Conservation (phyloP, 371 early-diverging fungal genomes). For the Actinomortierella ambigua region DNA sequence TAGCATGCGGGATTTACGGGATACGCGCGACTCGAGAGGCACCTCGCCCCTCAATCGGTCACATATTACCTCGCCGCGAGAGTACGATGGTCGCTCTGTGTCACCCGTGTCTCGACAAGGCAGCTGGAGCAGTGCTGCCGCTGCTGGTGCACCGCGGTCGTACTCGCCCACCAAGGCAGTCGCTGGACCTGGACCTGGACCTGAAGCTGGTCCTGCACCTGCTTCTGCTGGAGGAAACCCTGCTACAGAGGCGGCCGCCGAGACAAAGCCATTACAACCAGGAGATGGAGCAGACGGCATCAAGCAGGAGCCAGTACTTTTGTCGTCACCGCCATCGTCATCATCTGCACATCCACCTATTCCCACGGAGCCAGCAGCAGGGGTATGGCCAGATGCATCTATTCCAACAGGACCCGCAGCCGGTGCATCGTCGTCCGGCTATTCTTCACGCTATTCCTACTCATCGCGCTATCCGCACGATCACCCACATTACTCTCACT, state of each 20-base stretch:
- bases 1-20: constrained; percentile 19
- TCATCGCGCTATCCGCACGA: constrained; percentile 15
- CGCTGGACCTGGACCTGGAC: too few relatives aligned
- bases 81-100: constrained; percentile 8
- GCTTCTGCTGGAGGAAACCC: too few relatives aligned
- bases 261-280: too few relatives aligned
- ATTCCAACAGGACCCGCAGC: too few relatives aligned
- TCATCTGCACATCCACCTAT: too few relatives aligned
- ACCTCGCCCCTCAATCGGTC: constrained; percentile 14
- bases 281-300: too few relatives aligned
- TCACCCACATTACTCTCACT: constrained; percentile 21
- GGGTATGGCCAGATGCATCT: too few relatives aligned
- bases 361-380: too few relatives aligned
- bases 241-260: too few relatives aligned
- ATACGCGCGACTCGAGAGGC: constrained; percentile 20
- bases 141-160: constrained; percentile 21
- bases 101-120: constrained; percentile 16
- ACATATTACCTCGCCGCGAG: constrained; percentile 10
- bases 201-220: too few relatives aligned
- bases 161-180: constrained; percentile 19
- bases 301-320: not conserved
- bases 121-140: constrained; percentile 21
- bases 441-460: not conserved
- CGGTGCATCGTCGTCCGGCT: not conserved
- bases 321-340: not conserved